A percentile compares a stretch with the other conserved stretches of the same genome.
These are phyloP conservation scores for Leptographium radiaticola DNA, from an alignment of 2,329 filamentous ascomycete species.

Conservation along the genomic window DNA sequence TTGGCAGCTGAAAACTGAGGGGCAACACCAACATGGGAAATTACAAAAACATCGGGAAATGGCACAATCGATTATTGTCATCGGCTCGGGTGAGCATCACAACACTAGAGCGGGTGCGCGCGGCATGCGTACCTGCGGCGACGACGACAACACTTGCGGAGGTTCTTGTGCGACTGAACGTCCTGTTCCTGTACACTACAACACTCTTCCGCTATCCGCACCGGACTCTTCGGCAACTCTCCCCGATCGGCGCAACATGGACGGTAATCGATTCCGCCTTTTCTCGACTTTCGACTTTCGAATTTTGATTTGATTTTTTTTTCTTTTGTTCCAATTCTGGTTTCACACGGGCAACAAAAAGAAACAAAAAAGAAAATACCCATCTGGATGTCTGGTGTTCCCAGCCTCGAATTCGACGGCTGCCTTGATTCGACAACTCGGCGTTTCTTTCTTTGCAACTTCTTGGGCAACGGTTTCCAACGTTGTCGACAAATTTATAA, in stretches of 20 bases:
- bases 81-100: background rate
- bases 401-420: constrained; percentile 25
- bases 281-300: constrained; percentile 1
- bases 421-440: constrained; percentile 28
- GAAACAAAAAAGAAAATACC: constrained; percentile 15
- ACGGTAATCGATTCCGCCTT: constrained; percentile 20
- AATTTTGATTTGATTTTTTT: background rate
- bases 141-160: background rate
- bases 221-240: constrained; percentile 7
- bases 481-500: constrained; percentile 22
- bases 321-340: constrained; percentile 10
- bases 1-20: background rate
- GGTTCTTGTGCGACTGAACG: background rate
- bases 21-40: background rate
- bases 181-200: constrained; percentile 17
- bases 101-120: background rate
- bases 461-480: constrained; percentile 10
- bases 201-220: background rate
- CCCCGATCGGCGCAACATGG: constrained; percentile 17
- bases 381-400: constrained; percentile 21
- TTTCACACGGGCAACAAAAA: constrained; percentile 9
- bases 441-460: constrained; percentile 22
- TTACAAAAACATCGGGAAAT: background rate
- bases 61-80: constrained; percentile 25
- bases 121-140: background rate